These are phyloP conservation scores for Dictyostelium intermedium DNA, from an alignment of 78 protist species.

Conservation along the genomic window DNA sequence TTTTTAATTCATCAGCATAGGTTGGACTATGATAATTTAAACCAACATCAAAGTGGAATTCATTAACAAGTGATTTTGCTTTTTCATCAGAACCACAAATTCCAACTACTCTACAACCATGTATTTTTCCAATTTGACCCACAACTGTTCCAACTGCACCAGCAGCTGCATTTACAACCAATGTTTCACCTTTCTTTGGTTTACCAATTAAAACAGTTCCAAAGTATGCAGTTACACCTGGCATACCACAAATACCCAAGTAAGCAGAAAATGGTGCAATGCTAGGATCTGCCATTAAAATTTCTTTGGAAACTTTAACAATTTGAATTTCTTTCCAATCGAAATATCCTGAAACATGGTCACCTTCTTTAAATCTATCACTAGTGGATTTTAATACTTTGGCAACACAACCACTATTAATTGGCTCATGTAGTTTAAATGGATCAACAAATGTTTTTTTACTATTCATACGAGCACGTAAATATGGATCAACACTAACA, in stretches of 20 bases:
- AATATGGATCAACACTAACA: constrained; percentile 31
- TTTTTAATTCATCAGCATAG: background rate
- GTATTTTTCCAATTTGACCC: constrained; percentile 39
- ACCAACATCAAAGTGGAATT: constrained; percentile 55
- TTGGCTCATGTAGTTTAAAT: background rate
- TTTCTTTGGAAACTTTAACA: background rate
- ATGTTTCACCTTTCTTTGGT: constrained; percentile 85
- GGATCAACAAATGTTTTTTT: background rate
- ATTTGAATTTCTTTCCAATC: constrained; percentile 18
- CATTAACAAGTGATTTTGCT: constrained; percentile 3
- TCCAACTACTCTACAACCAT: constrained; percentile 77
- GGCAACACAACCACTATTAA: background rate
- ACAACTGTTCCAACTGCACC: constrained; percentile 76
- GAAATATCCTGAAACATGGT: background rate
- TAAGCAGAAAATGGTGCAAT: background rate
- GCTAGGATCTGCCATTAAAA: background rate
- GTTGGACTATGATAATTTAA: constrained; percentile 45
- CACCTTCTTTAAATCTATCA: constrained; percentile 24
- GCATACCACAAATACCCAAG: constrained; percentile 59
- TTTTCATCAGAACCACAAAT: constrained; percentile 76
- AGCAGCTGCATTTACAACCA: constrained; percentile 78
- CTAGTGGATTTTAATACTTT: constrained; percentile 17
- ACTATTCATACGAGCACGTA: constrained; percentile 33
- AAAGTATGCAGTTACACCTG: constrained; percentile 79
- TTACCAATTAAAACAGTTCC: constrained; percentile 18